A percentile compares a stretch with the other conserved stretches of the same genome.
Evolutionary conservation across 805 yeast species (phyloP).

Genomic region (Diddensiella santjacobensis): DNA sequence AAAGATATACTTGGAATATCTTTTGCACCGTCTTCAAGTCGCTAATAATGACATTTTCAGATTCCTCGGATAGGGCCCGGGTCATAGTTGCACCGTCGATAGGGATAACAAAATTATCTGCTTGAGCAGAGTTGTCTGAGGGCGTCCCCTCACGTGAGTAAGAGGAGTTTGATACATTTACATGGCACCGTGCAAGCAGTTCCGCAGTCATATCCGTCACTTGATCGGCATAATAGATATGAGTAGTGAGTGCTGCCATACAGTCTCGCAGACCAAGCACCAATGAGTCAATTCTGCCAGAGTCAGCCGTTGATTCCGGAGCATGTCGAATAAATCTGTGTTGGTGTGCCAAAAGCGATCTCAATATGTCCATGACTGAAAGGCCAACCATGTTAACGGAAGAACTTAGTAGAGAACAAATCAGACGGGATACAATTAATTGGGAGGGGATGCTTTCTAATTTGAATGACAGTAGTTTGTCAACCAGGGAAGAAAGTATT

Average conservation of each 20-base stretch:
- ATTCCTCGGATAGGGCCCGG: background rate
- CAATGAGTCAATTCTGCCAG: conserved; percentile 20
- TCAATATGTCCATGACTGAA: conserved; percentile 74
- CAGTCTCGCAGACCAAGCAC: conserved; percentile 47
- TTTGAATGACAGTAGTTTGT: conserved; percentile 23
- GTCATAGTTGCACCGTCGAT: background rate
- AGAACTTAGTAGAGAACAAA: conserved; percentile 59
- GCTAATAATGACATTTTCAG: conserved; percentile 14
- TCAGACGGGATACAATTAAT: conserved; percentile 42
- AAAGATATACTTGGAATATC: conserved; percentile 18
- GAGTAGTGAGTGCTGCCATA: conserved; percentile 67
- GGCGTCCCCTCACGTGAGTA: background rate
- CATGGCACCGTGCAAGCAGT: conserved; percentile 36
- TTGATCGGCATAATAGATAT: conserved; percentile 83
- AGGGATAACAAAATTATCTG: background rate
- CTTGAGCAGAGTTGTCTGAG: background rate
- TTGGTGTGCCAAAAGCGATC: conserved; percentile 37
- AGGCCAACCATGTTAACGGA: conserved; percentile 83
- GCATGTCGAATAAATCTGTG: conserved; percentile 21
- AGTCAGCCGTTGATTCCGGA: conserved; percentile 3
- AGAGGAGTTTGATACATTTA: background rate
- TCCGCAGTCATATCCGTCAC: conserved; percentile 76
- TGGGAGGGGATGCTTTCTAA: conserved; percentile 29
- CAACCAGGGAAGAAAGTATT: conserved; percentile 48
- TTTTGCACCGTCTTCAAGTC: conserved; percentile 26